Conservation (phyloP, 345 rosid genomes). For the Gossypium arboreum region DNA sequence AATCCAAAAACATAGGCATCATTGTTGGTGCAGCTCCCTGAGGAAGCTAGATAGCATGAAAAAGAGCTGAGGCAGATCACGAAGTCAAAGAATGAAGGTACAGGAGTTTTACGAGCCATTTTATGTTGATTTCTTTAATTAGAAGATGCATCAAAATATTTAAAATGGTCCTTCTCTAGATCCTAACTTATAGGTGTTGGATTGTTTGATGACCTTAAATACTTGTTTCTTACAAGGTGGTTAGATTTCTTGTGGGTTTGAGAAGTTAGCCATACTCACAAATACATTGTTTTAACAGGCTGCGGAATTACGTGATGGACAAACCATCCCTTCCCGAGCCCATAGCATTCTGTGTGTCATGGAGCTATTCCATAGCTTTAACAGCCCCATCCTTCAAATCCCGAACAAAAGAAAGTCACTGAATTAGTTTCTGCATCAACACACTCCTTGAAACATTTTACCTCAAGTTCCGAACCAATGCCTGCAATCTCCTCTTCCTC, state of each 20-base stretch:
- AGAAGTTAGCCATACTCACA: background rate
- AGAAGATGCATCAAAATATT: background rate
- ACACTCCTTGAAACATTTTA: constrained; percentile 30
- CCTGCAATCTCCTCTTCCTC: constrained; percentile 58
- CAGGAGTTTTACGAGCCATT: background rate
- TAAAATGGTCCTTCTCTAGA: background rate
- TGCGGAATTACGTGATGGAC: background rate
- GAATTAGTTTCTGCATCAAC: constrained; percentile 22
- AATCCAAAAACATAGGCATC: background rate
- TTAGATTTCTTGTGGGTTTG: background rate
- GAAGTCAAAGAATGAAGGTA: constrained; percentile 88
- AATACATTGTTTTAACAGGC: background rate
- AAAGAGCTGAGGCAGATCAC: constrained; percentile 88
- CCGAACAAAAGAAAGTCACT: constrained; percentile 34
- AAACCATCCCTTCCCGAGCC: constrained; percentile 82
- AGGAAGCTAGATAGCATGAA: constrained; percentile 96
- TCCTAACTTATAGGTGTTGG: too few species aligned
- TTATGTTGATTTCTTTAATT: background rate
- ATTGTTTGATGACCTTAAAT: too few species aligned
- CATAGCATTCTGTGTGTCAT: constrained; percentile 93
- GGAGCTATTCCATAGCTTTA: constrained; percentile 58
- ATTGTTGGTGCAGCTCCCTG: constrained; percentile 62
- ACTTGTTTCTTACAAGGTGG: too few species aligned
- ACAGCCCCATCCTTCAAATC: constrained; percentile 65
- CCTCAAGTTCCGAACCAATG: constrained; percentile 81